Evolutionary conservation across 2,329 filamentous ascomycete species (phyloP), one percentile per base, ranked within the genome.

Genomic region (Ascochyta lentis): DNA sequence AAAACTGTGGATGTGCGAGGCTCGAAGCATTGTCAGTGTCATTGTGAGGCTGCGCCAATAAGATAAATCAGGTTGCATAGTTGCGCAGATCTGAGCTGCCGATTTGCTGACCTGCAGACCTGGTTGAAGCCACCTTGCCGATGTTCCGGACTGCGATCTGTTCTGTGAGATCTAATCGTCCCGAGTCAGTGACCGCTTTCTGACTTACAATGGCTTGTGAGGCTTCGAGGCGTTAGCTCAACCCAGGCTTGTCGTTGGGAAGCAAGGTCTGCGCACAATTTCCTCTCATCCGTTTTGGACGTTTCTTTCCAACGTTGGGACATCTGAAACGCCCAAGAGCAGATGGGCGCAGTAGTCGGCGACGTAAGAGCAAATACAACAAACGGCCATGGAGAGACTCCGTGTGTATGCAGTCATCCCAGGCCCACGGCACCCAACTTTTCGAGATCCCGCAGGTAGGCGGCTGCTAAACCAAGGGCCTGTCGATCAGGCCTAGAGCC

Each of bases 391-490:
- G 53, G 42, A 56, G 47, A 26, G 24, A 34, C 47, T 56, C 53
- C 53, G 53, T 31, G 53, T 37, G 35, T 43, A 51, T 46, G 41
- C 41, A 34, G 38, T 51, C 48, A 47, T 48, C 22, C 53, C 53
- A 56, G 43, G 33, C 37, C 47, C 38, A 47, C 33, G 53, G 53
- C 42, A 46, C 47, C 46, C 46, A 50, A 24, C 47, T 35, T 33
- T 41, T 34, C 43, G 47, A 56, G 53, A 56, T 56, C 53, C 53
- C 53, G 53, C 53, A 51, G 53, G 53, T 51, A 19, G 42, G 53
- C 47, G 42, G 53, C 33, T 47, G 43, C 38, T 56, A 47, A 33
- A 35, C 35, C 31, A 19, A 56, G 38, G 45, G 37, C 42, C 42
- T 43, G 53, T 51, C 53, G 53, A 56, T 51, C 53, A 47, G 47